Evolutionary conservation across 306 rosid species (phyloP).

Genomic region (Adenanthera pavonina): DNA sequence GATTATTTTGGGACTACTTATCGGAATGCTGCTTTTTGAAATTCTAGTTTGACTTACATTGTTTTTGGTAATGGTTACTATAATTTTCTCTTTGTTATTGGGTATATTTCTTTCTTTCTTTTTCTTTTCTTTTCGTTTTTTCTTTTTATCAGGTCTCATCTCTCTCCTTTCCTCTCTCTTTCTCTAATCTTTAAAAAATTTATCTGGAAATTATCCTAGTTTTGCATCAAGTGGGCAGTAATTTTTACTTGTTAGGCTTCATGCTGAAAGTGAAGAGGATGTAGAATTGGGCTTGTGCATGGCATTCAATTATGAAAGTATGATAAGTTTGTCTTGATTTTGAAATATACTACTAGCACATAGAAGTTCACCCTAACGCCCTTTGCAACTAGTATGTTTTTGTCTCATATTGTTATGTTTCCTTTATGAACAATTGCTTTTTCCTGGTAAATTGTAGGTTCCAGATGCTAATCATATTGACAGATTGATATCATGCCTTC

Average conservation of each 20-base stretch:
- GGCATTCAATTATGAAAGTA: not conserved
- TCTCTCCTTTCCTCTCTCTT: not conserved
- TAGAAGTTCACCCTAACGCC: not conserved
- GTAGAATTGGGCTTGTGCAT: not conserved
- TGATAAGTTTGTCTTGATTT: not conserved
- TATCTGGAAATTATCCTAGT: not conserved
- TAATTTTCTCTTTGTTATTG: not conserved
- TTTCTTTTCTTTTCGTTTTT: too few species aligned
- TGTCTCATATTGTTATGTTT: not conserved
- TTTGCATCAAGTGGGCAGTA: not conserved
- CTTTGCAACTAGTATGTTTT: too few species aligned
- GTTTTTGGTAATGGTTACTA: not conserved
- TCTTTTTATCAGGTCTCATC: not conserved
- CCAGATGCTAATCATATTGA: conserved; percentile 91
- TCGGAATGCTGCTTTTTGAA: not conserved
- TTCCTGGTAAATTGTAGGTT: conserved; percentile 59
- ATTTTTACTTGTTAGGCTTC: not conserved
- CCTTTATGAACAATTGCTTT: not conserved
- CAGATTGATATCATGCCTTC: conserved; percentile 90
- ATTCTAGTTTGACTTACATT: not conserved
- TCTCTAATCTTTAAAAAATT: not conserved
- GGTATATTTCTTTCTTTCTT: not conserved
- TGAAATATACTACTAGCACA: not conserved
- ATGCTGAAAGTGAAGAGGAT: not conserved
- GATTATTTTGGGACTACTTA: not conserved